phyloP scores from a whole-genome alignment of 202 grass and related monocot genomes.

The Panicum virgatum region DNA sequence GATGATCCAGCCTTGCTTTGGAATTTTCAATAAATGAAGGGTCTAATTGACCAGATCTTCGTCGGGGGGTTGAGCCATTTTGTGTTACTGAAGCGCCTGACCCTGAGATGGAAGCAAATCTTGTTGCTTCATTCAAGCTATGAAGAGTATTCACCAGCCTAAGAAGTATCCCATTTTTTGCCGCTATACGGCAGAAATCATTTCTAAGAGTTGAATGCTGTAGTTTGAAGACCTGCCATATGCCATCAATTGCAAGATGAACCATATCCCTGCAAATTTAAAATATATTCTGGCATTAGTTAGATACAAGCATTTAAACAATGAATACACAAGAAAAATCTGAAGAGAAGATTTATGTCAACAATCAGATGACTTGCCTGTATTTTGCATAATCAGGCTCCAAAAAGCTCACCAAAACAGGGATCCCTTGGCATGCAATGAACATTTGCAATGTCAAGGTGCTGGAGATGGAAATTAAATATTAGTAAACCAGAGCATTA shows the following conservation, averaged over 20 bases:
- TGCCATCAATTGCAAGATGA: constrained; percentile 95
- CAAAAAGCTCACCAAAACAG: constrained; percentile 94
- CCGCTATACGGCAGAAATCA: constrained; percentile 94
- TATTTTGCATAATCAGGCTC: constrained; percentile 98
- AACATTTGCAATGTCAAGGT: constrained; percentile 98
- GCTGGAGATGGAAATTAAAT: constrained; percentile 57
- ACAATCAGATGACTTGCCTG: constrained; percentile 52
- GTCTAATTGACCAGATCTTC: constrained; percentile 77
- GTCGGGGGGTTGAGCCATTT: constrained; percentile 75
- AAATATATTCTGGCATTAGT: constrained; percentile 29
- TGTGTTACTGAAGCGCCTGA: constrained; percentile 71
- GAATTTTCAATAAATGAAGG: constrained; percentile 55
- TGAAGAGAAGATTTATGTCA: constrained; percentile 24
- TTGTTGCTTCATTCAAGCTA: constrained; percentile 97
- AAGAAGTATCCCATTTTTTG: constrained; percentile 88
- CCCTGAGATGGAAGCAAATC: constrained; percentile 72
- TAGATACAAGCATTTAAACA: constrained; percentile 35
- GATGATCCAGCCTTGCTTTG: constrained; percentile 64
- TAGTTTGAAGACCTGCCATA: constrained; percentile 98
- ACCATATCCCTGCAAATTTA: constrained; percentile 92
- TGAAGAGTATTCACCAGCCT: constrained; percentile 92
- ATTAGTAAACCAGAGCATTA: constrained; percentile 30
- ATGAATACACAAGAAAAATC: background rate
- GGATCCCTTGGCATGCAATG: constrained; percentile 95
- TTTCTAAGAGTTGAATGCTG: constrained; percentile 87